These are phyloP conservation scores for Coprinopsis strossmayeri DNA, from an alignment of 768 basidiomycete species.

Conservation along the genomic window DNA sequence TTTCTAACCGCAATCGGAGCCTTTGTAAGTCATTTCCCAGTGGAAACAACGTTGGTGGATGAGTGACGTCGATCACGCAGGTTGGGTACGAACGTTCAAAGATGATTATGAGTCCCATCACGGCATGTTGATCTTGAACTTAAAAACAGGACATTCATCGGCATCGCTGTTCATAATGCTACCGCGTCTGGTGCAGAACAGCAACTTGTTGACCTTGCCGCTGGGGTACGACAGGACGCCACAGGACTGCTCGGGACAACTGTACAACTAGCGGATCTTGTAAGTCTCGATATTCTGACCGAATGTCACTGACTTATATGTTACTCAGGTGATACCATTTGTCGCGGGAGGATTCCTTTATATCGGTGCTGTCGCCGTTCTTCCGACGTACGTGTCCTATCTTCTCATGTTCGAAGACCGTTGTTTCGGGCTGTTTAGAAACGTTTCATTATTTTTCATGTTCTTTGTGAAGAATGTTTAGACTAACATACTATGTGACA, in stretches of 20 bases:
- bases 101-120: conserved; percentile 3
- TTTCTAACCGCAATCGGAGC: conserved; percentile 90
- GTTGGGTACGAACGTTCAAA: conserved; percentile 32
- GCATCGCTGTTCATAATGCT: conserved; percentile 76
- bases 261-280: conserved; percentile 71
- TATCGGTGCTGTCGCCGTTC: conserved; percentile 87
- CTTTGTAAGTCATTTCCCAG: conserved; percentile 55
- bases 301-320: conserved; percentile 6
- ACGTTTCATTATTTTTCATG: too few species aligned
- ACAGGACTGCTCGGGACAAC: conserved; percentile 81
- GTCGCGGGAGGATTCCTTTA: conserved; percentile 91
- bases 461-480: too few species aligned
- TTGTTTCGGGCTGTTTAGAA: too few species aligned
- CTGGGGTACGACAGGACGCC: conserved; percentile 71
- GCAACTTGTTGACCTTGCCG: conserved; percentile 55
- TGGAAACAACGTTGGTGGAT: conserved; percentile 15
- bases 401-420: too few species aligned
- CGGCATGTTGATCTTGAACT: conserved; percentile 15
- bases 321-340: conserved; percentile 80
- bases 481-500: too few species aligned
- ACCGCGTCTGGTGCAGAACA: conserved; percentile 42
- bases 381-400: conserved; percentile 66
- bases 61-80: conserved; percentile 19
- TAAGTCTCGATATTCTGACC: conserved; percentile 30
- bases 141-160: conserved; percentile 69